phyloP scores from a whole-genome alignment of 2,329 filamentous ascomycete genomes.

The Claviceps arundinis region DNA sequence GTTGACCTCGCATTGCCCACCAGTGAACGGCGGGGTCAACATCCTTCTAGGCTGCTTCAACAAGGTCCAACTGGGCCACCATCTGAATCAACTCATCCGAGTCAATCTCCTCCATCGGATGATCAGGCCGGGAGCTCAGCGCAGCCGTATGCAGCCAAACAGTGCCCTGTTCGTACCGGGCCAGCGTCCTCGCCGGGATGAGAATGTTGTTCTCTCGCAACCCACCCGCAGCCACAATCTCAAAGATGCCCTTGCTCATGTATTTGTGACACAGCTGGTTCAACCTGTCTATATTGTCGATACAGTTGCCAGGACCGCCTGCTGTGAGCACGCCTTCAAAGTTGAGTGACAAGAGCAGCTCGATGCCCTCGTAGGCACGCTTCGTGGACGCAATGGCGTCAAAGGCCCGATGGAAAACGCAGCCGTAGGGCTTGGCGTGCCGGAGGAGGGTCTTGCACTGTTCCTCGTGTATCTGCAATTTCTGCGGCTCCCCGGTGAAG shows the following conservation, averaged over 20 bases:
- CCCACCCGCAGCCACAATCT: conserved; percentile 41
- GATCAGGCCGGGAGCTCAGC: conserved; percentile 6
- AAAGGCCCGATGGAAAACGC: conserved; percentile 44
- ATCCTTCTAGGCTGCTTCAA: background rate
- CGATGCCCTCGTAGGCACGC: conserved; percentile 14
- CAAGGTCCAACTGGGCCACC: conserved; percentile 9
- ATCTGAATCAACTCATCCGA: conserved; percentile 12
- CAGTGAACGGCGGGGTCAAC: too few relatives aligned
- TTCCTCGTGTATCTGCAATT: conserved; percentile 23
- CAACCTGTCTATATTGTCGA: conserved; percentile 26
- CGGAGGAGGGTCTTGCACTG: conserved; percentile 27
- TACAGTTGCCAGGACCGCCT: conserved; percentile 31
- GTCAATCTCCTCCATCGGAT: conserved; percentile 14
- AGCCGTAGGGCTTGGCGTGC: conserved; percentile 27
- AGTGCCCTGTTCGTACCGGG: conserved; percentile 8
- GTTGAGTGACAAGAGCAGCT: conserved; percentile 26
- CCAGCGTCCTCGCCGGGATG: conserved; percentile 16
- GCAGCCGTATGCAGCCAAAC: conserved; percentile 36
- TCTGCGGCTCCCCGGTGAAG: background rate
- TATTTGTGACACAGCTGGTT: conserved; percentile 20
- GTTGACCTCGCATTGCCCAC: too few relatives aligned
- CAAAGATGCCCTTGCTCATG: conserved; percentile 15
- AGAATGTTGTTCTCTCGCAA: conserved; percentile 29
- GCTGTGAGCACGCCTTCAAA: conserved; percentile 41
- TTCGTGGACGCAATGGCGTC: conserved; percentile 28